phyloP scores from a whole-genome alignment of 495 filamentous ascomycete species.

The Emericellopsis terricola region DNA sequence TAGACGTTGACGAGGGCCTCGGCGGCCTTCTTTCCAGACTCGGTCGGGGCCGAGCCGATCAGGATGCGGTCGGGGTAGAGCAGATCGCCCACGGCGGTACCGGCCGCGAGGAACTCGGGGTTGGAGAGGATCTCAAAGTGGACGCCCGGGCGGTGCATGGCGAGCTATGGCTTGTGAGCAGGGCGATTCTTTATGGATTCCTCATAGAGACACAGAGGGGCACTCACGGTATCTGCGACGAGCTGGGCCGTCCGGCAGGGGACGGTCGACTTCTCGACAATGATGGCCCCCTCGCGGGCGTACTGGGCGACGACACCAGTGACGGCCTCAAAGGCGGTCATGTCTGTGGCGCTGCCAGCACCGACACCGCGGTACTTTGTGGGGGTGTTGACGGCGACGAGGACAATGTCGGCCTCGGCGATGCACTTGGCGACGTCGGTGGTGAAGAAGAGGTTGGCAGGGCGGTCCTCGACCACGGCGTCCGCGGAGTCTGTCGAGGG shows the following conservation, averaged over 20 bases:
- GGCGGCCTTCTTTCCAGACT: constrained; percentile 41
- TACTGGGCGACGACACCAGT: constrained; percentile 46
- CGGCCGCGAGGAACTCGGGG: constrained; percentile 70
- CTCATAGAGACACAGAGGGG: no score
- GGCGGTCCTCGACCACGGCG: constrained; percentile 10
- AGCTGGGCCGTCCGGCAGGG: constrained; percentile 60
- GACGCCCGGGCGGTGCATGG: constrained; percentile 33
- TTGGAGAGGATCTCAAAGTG: constrained; percentile 67
- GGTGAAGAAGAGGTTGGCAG: constrained; percentile 55
- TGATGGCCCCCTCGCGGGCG: constrained; percentile 47
- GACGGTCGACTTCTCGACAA: constrained; percentile 76
- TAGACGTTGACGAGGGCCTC: constrained; percentile 46
- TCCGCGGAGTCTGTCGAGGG: constrained; percentile 9
- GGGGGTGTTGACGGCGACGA: constrained; percentile 69
- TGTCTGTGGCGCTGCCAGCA: constrained; percentile 52
- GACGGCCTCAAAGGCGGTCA: constrained; percentile 55
- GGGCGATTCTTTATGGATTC: constrained; percentile 1
- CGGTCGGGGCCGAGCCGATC: constrained; percentile 48
- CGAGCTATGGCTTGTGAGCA: constrained; percentile 12
- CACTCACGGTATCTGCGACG: constrained; percentile 44
- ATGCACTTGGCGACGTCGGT: constrained; percentile 42
- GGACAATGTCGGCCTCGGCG: constrained; percentile 50
- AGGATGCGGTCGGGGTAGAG: constrained; percentile 58
- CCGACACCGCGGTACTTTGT: constrained; percentile 57
- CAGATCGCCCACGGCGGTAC: constrained; percentile 55